Percentiles rank a stretch among this genome's conserved stretches.
Conservation (phyloP, 495 filamentous ascomycete genomes). For the Aspergillus affinis region DNA sequence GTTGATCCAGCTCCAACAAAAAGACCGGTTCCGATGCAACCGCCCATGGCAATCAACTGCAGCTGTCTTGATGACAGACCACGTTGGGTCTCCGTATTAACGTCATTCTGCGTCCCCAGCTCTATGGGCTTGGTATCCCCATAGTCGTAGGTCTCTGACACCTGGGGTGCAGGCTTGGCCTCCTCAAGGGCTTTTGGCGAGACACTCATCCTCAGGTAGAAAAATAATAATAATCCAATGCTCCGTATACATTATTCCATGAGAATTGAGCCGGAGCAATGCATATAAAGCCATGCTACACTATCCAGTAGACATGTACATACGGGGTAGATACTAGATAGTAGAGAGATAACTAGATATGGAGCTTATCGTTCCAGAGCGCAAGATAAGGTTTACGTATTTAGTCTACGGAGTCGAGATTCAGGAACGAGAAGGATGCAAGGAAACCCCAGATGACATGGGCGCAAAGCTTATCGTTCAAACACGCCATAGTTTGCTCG, state of each 20-base stretch:
- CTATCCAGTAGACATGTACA: too few relatives aligned
- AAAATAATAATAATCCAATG: neutral
- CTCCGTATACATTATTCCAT: neutral
- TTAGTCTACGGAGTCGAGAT: neutral
- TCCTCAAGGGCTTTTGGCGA: neutral
- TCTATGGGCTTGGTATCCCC: neutral
- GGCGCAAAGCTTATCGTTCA: neutral
- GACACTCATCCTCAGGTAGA: neutral
- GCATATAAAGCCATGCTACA: neutral
- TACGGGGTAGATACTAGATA: neutral
- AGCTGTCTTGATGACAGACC: constrained; percentile 53
- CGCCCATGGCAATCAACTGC: constrained; percentile 68
- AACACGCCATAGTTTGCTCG: too few relatives aligned
- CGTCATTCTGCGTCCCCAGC: too few relatives aligned
- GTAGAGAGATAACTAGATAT: neutral
- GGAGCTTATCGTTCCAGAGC: neutral
- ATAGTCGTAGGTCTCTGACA: neutral
- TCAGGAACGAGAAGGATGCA: too few relatives aligned
- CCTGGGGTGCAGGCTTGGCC: neutral
- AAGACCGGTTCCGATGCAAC: constrained; percentile 73
- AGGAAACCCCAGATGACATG: too few relatives aligned
- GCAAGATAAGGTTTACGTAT: neutral
- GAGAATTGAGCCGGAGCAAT: neutral
- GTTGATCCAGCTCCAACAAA: constrained; percentile 70
- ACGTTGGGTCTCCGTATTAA: constrained; percentile 21